Percentiles rank a stretch among this genome's conserved stretches.
These are phyloP conservation scores for Phytopythium cucurbitacearum DNA, from an alignment of 352 stramenopile species.

Conservation along the genomic window DNA sequence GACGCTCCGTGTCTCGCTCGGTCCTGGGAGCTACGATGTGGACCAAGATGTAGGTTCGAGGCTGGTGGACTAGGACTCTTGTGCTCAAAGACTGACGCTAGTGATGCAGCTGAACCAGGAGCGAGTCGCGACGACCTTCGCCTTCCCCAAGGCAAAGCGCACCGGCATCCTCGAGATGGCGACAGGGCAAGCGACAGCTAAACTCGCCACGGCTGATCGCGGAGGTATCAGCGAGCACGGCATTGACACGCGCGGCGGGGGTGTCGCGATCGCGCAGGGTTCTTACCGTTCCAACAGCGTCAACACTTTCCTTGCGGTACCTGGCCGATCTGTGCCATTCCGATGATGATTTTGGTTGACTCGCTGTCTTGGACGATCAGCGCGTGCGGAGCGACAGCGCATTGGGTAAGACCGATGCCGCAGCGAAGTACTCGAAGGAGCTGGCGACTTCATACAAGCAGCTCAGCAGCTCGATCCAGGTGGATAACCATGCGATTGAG, in stretches of 20 bases:
- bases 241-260: neutral
- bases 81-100: neutral
- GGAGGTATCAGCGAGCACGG: no score
- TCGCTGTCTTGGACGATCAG: slow-evolving; percentile 7
- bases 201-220: no score
- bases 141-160: slow-evolving; percentile 41
- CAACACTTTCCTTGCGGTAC: slow-evolving; percentile 25
- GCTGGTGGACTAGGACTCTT: no score
- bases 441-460: slow-evolving; percentile 49
- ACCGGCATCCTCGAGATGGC: slow-evolving; percentile 39
- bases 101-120: slow-evolving; percentile 35
- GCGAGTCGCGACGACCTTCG: slow-evolving; percentile 33
- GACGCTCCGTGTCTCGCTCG: slow-evolving; percentile 30
- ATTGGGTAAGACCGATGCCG: slow-evolving; percentile 21
- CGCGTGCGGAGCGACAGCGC: slow-evolving; percentile 33
- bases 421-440: slow-evolving; percentile 37
- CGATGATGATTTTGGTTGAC: neutral
- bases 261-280: slow-evolving; percentile 11
- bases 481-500: slow-evolving; percentile 1
- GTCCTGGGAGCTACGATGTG: slow-evolving; percentile 51
- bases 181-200: neutral
- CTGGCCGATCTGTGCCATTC: neutral
- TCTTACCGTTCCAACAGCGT: slow-evolving; percentile 28
- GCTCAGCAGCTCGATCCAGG: slow-evolving; percentile 29
- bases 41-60: slow-evolving; percentile 29